phyloP scores from a whole-genome alignment of 768 basidiomycete species.

The Kwoniella botswanensis region DNA sequence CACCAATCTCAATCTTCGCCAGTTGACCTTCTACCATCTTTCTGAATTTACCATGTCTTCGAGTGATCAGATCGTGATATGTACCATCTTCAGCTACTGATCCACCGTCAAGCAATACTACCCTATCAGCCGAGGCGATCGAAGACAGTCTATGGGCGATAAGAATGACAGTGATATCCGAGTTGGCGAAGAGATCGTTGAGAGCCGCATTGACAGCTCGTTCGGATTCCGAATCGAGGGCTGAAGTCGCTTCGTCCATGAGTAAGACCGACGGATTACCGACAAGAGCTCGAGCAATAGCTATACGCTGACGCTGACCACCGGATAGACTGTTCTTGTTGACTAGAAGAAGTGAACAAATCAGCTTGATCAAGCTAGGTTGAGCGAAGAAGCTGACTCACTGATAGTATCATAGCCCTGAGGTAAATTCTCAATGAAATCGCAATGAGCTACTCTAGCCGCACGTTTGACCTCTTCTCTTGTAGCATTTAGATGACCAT shows the following conservation, averaged over 20 bases:
- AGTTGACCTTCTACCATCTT: slow-evolving; percentile 54
- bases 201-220: slow-evolving; percentile 78
- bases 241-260: slow-evolving; percentile 79
- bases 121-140: slow-evolving; percentile 83
- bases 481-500: slow-evolving; percentile 70
- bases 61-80: slow-evolving; percentile 44
- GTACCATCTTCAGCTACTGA: slow-evolving; percentile 49
- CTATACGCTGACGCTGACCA: slow-evolving; percentile 66
- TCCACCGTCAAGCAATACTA: slow-evolving; percentile 75
- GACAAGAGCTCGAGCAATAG: slow-evolving; percentile 86
- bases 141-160: slow-evolving; percentile 89
- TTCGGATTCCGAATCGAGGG: slow-evolving; percentile 45
- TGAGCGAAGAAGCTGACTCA: slow-evolving; percentile 67
- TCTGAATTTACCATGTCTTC: slow-evolving; percentile 46
- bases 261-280: slow-evolving; percentile 86
- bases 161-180: slow-evolving; percentile 82
- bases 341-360: slow-evolving; percentile 63
- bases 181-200: slow-evolving; percentile 76
- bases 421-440: slow-evolving; percentile 90
- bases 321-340: slow-evolving; percentile 64
- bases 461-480: slow-evolving; percentile 82
- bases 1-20: slow-evolving; percentile 49
- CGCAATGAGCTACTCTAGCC: slow-evolving; percentile 88
- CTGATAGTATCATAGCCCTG: slow-evolving; percentile 90
- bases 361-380: too few species aligned